Evolutionary conservation across 129 eudicot genomes (phyloP).

Genomic region (Flaveria sonorensis): DNA sequence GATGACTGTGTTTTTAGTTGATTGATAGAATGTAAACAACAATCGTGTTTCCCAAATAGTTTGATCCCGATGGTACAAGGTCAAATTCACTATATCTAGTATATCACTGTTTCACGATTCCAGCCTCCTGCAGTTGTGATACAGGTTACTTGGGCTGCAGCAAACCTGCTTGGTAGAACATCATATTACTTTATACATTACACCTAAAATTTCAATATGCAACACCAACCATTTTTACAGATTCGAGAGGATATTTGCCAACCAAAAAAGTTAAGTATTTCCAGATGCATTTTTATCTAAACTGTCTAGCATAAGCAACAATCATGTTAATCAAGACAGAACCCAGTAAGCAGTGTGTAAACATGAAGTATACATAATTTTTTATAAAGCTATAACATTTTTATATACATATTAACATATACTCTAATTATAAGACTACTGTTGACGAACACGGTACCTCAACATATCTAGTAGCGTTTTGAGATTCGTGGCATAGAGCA

Average conservation of each 20-base stretch:
- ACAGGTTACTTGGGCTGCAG: no score
- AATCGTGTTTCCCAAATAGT: neutral
- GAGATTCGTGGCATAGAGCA: slow-evolving; percentile 96
- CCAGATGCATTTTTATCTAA: no score
- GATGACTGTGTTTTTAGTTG: neutral
- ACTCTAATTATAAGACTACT: no score
- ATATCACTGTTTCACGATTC: neutral
- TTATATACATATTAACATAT: neutral
- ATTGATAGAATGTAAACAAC: neutral
- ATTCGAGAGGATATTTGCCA: no score
- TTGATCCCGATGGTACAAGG: neutral
- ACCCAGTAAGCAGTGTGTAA: neutral
- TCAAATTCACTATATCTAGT: neutral
- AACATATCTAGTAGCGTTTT: slow-evolving; percentile 64
- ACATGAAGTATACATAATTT: neutral
- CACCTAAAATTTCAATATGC: neutral
- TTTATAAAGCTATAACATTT: neutral
- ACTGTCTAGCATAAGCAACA: no score
- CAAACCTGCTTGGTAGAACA: neutral
- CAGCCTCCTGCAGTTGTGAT: neutral
- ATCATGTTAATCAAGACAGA: neutral
- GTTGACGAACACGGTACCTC: neutral
- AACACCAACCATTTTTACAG: neutral
- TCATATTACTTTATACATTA: no score
- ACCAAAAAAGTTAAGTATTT: no score